Base-by-base conservation (phyloP, 257 asterid species). In the Misopates orontium region DNA sequence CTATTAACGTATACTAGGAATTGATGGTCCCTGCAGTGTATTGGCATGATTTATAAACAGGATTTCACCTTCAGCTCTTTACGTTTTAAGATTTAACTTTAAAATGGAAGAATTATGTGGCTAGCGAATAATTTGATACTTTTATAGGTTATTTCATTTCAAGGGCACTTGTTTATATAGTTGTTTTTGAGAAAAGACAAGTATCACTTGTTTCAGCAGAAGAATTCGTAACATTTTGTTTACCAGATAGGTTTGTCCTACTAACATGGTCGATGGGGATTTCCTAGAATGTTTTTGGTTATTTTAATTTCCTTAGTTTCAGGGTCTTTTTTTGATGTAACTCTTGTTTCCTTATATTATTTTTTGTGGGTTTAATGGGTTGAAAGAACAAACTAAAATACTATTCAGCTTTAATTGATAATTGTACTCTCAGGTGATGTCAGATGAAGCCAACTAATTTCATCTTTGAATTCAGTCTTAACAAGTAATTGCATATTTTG, bases 361-460 rank as follows among this genome's bases (percentile, higher is more conserved):
- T 24, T 64, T 56, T 47, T 20, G 20, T 62, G 58, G 39, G 32
- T 31, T 52, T 49, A 28, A 31, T 55, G 62, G 53, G 59, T 28
- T 53, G 64, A 50, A 49, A 51, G 64, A 60, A 61, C n/a, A n/a
- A 54, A 32, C 50, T 56, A 36, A 21, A 48, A 11, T n/a, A 10
- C 39, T 8, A 49, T 19, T 18, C 36, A 56, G 67, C 56, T 4
- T 72, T 65, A 53, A 56, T 39, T 47, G 16, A n/a, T 56, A n/a
- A 42, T 44, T 5, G 14, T 17, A 54, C 40, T 54, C 17, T 50
- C 31, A 32, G 19, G 14, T 50, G 3, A 28, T 28, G 57, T 1
- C 17, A 52, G 61, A 6, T 21, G 13, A 32, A 11, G 18, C 49
- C 14, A 25, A 56, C 23, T 45, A 45, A 14, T 57, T 53, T 44